These are phyloP conservation scores for Oleoguttula mirabilis DNA, from an alignment of 495 filamentous ascomycete genomes.

Conservation along the genomic window DNA sequence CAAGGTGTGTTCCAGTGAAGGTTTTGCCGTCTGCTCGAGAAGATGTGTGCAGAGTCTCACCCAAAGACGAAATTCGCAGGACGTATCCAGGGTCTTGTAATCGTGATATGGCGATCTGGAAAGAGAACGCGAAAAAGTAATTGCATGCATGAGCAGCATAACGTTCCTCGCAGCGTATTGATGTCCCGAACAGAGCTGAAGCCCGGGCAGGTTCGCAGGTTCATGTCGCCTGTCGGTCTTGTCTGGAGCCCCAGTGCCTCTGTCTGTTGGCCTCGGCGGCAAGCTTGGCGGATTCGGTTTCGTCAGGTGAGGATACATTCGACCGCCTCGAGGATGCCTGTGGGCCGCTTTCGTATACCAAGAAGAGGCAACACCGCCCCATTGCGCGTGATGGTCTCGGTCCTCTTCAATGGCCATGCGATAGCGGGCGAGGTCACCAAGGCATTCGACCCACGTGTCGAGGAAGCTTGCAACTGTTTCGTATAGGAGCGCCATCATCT, in stretches of 20 bases:
- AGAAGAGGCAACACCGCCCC: conserved; percentile 61
- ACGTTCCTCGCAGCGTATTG: conserved; percentile 52
- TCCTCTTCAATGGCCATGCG: conserved; percentile 77
- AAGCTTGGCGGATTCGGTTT: conserved; percentile 66
- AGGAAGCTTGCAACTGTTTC: conserved; percentile 66
- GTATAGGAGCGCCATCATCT: conserved; percentile 64
- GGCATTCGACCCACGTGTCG: conserved; percentile 83
- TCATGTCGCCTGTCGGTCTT: conserved; percentile 50
- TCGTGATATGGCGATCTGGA: conserved; percentile 20
- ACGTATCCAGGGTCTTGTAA: conserved; percentile 55
- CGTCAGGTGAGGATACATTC: conserved; percentile 75
- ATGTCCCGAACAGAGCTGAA: conserved; percentile 33
- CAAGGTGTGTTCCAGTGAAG: conserved; percentile 24
- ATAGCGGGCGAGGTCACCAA: conserved; percentile 65
- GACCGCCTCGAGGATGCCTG: conserved; percentile 54
- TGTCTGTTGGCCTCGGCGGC: conserved; percentile 37
- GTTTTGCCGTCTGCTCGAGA: conserved; percentile 34
- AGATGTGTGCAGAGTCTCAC: conserved; percentile 31
- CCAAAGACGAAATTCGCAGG: conserved; percentile 54
- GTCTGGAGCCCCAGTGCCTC: conserved; percentile 58
- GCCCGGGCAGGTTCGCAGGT: conserved; percentile 24
- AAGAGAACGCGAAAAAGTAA: conserved; percentile 34
- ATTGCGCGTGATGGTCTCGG: conserved; percentile 45
- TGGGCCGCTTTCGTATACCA: conserved; percentile 78
- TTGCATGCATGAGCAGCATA: conserved; percentile 41